Evolutionary conservation across 345 rosid species (phyloP).

Genomic region (Aurinia saxatilis): DNA sequence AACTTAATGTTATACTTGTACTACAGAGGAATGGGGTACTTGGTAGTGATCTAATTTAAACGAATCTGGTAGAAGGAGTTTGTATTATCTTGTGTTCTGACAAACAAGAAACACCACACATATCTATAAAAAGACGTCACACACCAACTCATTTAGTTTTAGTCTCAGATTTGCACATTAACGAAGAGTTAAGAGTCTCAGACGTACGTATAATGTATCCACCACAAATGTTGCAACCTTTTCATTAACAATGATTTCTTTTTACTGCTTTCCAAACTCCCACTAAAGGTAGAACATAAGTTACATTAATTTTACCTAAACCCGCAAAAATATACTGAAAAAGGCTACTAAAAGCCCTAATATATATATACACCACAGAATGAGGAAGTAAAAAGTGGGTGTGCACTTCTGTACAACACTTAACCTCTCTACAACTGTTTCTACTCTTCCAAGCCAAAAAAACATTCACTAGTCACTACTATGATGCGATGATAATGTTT

Average conservation of each 20-base stretch:
- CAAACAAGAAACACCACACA: no score
- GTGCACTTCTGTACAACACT: slow-evolving; percentile 7
- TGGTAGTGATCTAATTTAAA: no score
- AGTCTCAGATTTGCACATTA: no score
- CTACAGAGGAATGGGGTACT: no score
- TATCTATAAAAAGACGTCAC: no score
- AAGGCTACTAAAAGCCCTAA: neutral
- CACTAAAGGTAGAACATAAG: neutral
- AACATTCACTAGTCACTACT: neutral
- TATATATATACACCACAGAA: slow-evolving; percentile 9
- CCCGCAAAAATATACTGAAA: slow-evolving; percentile 5
- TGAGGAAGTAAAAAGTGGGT: slow-evolving; percentile 3
- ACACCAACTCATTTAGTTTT: no score
- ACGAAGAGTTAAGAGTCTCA: no score
- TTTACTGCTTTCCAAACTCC: neutral
- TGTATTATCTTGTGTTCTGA: no score
- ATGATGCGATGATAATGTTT: neutral
- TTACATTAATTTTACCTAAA: neutral
- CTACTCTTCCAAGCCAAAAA: slow-evolving; percentile 9
- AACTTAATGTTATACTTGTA: no score
- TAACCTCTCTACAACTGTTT: slow-evolving; percentile 9
- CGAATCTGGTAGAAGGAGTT: no score
- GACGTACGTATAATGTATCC: neutral
- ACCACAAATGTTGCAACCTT: neutral
- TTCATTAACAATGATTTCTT: neutral